Base-by-base conservation (phyloP, 2,329 filamentous ascomycete genomes). In the Sphaerostilbella broomeana region DNA sequence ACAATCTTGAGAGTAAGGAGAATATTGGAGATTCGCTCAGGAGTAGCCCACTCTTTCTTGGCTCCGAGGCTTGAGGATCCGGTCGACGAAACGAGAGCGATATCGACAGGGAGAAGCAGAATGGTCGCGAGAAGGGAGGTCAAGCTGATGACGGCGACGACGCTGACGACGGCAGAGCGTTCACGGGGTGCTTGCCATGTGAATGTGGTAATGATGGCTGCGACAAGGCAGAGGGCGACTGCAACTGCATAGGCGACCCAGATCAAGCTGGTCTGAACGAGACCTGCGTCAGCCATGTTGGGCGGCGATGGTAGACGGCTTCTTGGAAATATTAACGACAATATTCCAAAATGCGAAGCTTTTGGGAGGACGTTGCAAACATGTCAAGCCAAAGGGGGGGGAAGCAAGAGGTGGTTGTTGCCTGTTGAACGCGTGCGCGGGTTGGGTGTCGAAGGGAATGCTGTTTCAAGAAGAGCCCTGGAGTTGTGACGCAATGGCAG, bases 21-120 rank as follows among this genome's bases (percentile, higher is more conserved):
- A 40, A 97, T 94, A 47, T 77, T 74, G 47, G 85, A 75, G 44
- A 97, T 79, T 38, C 79, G 79, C 48, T 84, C 77, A 18, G 86
- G 85, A 0, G 86, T 94, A 9, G 92, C 92, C 92, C 92, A 98
- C 51, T 90, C 81, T 63, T 95, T 95, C 68, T 94, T 94, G 34
- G 75, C 74, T 43, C 92, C 92, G 22, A 83, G 70, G 34, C 79
- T 75, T 5, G 81, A 75, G 40, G 81, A 81, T 11, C 80, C 83
- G 0, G 92, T 98, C 6, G 88, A 87, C 2, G 90, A 95, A 33
- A 95, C 84, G 51, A 98, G 77, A 9, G 92, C 92, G 51, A 97
- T 87, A 61, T 98, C 92, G 60, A 97, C 90, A 17, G 92, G 92
- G 19, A 95, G 78, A 16, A 98, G 77, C 22, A 98, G 76, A 19